Percentiles rank a stretch among this genome's conserved stretches.
Conservation (phyloP, 192 early-diverging fungal genomes). For the Endogone sp. region DNA sequence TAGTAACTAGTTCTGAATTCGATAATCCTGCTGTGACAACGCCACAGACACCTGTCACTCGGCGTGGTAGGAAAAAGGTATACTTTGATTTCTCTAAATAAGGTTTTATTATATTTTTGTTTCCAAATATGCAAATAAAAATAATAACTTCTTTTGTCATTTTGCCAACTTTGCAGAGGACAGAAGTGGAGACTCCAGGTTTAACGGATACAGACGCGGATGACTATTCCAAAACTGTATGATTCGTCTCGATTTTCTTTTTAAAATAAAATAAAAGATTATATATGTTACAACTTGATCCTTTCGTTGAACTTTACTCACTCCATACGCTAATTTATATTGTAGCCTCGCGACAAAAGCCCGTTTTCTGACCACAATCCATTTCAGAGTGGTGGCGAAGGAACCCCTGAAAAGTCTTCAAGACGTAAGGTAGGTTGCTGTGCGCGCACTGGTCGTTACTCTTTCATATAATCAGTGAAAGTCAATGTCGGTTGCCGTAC, state of each 20-base stretch:
- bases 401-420: neutral
- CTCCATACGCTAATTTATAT: neutral
- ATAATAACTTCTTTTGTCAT: too few species aligned
- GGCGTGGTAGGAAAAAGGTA: neutral
- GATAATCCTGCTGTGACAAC: neutral
- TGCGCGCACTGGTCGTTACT: too few species aligned
- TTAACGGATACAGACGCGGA: neutral
- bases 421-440: neutral
- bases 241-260: too few species aligned
- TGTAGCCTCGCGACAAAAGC: neutral
- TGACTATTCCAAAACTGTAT: neutral
- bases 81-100: neutral
- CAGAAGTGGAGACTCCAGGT: neutral
- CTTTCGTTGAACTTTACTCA: neutral
- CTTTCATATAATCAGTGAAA: too few species aligned
- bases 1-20: neutral
- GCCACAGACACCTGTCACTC: neutral
- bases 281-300: too few species aligned
- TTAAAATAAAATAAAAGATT: too few species aligned
- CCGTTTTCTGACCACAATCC: constrained; percentile 37
- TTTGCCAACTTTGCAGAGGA: neutral
- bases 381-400: constrained; percentile 34
- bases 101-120: too few species aligned
- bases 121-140: too few species aligned
- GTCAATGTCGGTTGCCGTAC: neutral